A percentile compares a stretch with the other conserved stretches of the same genome.
These are phyloP conservation scores for Bruguiera gymnorhiza DNA, from an alignment of 345 rosid species.

Conservation along the genomic window DNA sequence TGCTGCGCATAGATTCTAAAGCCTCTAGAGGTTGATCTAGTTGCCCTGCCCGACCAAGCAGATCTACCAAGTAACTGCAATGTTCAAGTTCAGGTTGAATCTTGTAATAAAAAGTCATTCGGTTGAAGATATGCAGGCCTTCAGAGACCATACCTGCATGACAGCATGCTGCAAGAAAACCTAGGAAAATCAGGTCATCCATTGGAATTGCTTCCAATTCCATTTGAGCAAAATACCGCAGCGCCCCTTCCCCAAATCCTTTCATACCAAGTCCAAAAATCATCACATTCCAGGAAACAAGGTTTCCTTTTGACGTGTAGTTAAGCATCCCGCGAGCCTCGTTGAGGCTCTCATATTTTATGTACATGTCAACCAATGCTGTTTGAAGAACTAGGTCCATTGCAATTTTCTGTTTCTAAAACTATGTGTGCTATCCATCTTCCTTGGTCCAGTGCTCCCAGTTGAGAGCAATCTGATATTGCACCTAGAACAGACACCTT, in stretches of 20 bases:
- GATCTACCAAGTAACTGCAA: conserved; percentile 34
- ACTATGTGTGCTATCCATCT: conserved; percentile 36
- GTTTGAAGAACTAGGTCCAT: conserved; percentile 33
- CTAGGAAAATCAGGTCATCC: conserved; percentile 34
- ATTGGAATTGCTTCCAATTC: conserved; percentile 26
- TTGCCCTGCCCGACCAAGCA: not conserved
- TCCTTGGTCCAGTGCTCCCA: conserved; percentile 39
- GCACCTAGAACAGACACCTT: conserved; percentile 26
- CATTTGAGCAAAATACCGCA: conserved; percentile 13
- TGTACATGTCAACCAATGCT: conserved; percentile 21
- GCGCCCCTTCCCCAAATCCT: no score
- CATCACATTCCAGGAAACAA: conserved; percentile 38
- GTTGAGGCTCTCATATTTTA: not conserved
- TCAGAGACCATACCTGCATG: conserved; percentile 31
- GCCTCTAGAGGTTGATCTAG: not conserved
- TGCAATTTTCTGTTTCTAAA: conserved; percentile 5
- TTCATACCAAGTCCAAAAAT: conserved; percentile 20
- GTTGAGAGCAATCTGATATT: conserved; percentile 35
- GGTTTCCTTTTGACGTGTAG: conserved; percentile 25
- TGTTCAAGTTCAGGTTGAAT: conserved; percentile 36
- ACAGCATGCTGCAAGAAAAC: conserved; percentile 33
- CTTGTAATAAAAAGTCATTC: conserved; percentile 15
- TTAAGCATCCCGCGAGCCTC: no score
- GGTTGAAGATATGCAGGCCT: conserved; percentile 22
- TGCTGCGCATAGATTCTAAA: conserved; percentile 22